Percentiles rank a stretch among this genome's conserved stretches.
phyloP scores from a whole-genome alignment of 2,329 filamentous ascomycete genomes.

The Epichloe sp. region DNA sequence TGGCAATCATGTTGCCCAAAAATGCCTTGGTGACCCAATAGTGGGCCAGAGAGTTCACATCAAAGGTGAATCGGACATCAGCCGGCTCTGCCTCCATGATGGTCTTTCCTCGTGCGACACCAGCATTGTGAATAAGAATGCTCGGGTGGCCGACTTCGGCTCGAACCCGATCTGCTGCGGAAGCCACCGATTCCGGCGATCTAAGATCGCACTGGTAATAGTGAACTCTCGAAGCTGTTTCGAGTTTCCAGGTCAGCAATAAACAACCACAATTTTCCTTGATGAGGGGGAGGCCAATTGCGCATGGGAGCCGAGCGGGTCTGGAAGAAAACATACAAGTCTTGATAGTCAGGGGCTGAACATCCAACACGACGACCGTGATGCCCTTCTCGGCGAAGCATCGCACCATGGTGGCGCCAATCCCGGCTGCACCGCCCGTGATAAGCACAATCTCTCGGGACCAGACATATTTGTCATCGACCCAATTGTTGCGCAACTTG shows the following conservation, averaged over 20 bases:
- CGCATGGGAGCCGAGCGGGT: no score
- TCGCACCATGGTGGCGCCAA: constrained; percentile 53
- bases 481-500: constrained; percentile 23
- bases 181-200: constrained; percentile 37
- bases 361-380: constrained; percentile 59
- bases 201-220: constrained; percentile 62
- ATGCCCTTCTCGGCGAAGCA: constrained; percentile 51
- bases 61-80: constrained; percentile 54
- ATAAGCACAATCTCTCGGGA: constrained; percentile 56
- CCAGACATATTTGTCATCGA: constrained; percentile 44
- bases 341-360: constrained; percentile 45
- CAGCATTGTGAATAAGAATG: constrained; percentile 61
- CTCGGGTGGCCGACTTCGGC: constrained; percentile 49
- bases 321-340: constrained; percentile 23
- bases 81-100: constrained; percentile 45
- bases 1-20: constrained; percentile 47
- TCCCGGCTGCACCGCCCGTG: constrained; percentile 63
- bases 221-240: constrained; percentile 37
- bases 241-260: not conserved
- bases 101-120: constrained; percentile 46
- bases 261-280: not conserved
- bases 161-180: constrained; percentile 39
- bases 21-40: constrained; percentile 56
- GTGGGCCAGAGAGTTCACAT: constrained; percentile 56
- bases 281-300: no score